Evolutionary conservation across 176 grass and related monocot genomes (phyloP).

Genomic region (Zoysia japonica): DNA sequence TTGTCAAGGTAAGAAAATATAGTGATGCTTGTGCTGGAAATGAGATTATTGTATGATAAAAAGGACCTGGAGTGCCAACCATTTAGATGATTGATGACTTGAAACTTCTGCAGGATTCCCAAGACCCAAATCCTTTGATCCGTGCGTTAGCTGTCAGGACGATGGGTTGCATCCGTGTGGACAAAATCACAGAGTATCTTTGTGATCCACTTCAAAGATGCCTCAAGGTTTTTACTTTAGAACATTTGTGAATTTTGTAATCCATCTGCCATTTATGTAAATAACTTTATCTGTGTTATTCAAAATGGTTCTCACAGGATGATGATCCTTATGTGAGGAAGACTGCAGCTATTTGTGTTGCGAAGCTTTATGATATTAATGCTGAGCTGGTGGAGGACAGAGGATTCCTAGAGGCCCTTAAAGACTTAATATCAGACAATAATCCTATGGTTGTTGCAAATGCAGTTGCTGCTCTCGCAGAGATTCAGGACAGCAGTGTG

Average conservation of each 20-base stretch:
- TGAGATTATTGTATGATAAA: neutral
- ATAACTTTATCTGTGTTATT: constrained; percentile 11
- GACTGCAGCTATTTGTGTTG: constrained; percentile 98
- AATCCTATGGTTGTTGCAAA: constrained; percentile 99
- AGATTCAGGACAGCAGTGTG: constrained; percentile 88
- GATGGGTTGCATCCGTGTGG: constrained; percentile 99
- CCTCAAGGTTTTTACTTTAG: constrained; percentile 71
- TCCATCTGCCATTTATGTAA: neutral
- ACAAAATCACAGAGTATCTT: constrained; percentile 99
- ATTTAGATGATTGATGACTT: constrained; percentile 2
- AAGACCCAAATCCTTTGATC: constrained; percentile 98
- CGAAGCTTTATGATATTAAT: constrained; percentile 99
- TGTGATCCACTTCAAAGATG: constrained; percentile 99
- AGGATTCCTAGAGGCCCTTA: constrained; percentile 91
- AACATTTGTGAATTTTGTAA: constrained; percentile 20
- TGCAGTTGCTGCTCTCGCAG: constrained; percentile 96
- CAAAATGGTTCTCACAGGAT: constrained; percentile 60
- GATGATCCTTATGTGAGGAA: constrained; percentile 99
- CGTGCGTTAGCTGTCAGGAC: constrained; percentile 98
- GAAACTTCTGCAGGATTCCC: constrained; percentile 75
- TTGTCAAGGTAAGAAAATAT: constrained; percentile 79
- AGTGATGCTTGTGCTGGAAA: neutral
- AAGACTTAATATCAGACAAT: constrained; percentile 97
- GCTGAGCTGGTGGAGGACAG: constrained; percentile 96
- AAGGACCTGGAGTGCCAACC: neutral